Evolutionary conservation across 2,329 filamentous ascomycete genomes (phyloP), one percentile per base, ranked within the genome.

Genomic region (Pseudocercospora eumusae): DNA sequence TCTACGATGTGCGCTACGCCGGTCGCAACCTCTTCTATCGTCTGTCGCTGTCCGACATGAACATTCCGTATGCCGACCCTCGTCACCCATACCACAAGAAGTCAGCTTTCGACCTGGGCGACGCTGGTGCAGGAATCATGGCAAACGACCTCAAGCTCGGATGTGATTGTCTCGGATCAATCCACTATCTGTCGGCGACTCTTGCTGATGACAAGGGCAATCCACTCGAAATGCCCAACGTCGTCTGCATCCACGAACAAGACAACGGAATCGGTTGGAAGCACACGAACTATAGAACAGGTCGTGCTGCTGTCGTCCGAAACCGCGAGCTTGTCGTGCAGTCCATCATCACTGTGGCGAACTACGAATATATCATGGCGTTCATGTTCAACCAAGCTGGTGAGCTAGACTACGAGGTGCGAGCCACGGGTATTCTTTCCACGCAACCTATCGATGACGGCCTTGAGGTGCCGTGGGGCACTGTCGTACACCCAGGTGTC

Each of bases 41-140:
- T 1, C 74, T 91, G 28, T 85, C 84, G 64, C 81, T 89, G 61
- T 85, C 84, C 64, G 89, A 92, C 73, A 88, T 91, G 84, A 66
- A 67, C 7, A 68, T 71, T 3, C 67, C 69, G 18, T 91, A 90
- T 66, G 86, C 80, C 2, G 88, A 90, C 68, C 85, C 85, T 0
- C 82, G 88, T 1, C 77, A 81, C 0, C 88, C 87, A 0, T 90
- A 84, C 71, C 86, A 88, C 57, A 82, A 87, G 45, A 91, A 91
- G 72, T 85, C 87, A 57, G 88, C 88, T 0, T 90, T 91, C 68
- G 88, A 91, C 68, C 84, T 91, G 63, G 88, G 88, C 7, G 87
- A 91, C 62, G 86, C 83, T 9, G 88, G 88, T 4, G 84, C 86
- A 23, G 88, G 88, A 1, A 82, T 84, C 54, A 85, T 82, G 53